These are phyloP conservation scores for Westerdykella ornata DNA, from an alignment of 2,329 filamentous ascomycete species.

Conservation along the genomic window DNA sequence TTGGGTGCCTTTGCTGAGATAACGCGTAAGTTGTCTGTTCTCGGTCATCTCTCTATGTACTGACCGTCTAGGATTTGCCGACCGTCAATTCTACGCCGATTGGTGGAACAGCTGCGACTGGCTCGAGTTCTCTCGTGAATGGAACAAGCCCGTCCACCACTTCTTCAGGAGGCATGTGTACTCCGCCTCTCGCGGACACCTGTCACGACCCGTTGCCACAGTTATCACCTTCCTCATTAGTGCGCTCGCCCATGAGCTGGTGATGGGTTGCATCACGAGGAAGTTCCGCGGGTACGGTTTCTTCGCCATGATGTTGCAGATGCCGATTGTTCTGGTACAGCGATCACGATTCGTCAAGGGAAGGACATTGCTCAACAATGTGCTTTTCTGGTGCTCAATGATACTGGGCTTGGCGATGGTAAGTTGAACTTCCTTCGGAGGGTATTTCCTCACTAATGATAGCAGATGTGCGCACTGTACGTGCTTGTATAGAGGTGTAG, in stretches of 20 bases:
- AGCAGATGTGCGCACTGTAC: conserved; percentile 37
- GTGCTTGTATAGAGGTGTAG: conserved; percentile 28
- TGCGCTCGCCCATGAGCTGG: conserved; percentile 83
- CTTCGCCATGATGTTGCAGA: conserved; percentile 89
- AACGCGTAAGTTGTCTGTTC: conserved; percentile 47
- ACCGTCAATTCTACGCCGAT: conserved; percentile 83
- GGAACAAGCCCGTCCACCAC: conserved; percentile 96
- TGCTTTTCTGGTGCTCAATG: conserved; percentile 87
- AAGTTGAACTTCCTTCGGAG: conserved; percentile 32
- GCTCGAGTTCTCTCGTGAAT: conserved; percentile 93
- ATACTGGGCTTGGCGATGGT: conserved; percentile 77
- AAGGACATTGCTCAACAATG: conserved; percentile 65
- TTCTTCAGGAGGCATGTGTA: conserved; percentile 95
- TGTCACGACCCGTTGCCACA: conserved; percentile 72
- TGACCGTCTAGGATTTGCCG: conserved; percentile 59
- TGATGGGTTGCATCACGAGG: conserved; percentile 97
- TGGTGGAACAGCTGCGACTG: conserved; percentile 73
- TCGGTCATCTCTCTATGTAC: conserved; percentile 1
- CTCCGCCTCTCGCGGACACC: conserved; percentile 66
- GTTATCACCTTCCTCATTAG: conserved; percentile 87
- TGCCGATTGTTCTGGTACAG: conserved; percentile 91
- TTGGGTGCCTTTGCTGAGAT: conserved; percentile 93
- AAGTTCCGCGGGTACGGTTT: conserved; percentile 94
- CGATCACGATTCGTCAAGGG: conserved; percentile 68
- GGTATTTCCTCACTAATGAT: conserved; percentile 9